Evolutionary conservation across 306 rosid species (phyloP).

Genomic region (Acacia melanoxylon): DNA sequence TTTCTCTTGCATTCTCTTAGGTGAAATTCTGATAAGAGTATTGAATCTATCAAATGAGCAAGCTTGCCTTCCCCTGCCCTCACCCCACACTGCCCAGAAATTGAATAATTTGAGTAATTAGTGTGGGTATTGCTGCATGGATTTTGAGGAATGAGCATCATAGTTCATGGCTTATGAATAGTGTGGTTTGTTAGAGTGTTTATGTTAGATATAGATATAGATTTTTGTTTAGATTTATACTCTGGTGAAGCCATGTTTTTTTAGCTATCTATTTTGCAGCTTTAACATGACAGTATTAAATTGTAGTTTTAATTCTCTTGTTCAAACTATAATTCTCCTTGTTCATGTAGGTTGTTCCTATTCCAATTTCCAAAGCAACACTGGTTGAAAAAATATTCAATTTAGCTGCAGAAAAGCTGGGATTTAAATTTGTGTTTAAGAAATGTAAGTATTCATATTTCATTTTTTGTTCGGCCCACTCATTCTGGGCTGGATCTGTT

Average conservation of each 20-base stretch:
- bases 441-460: conserved; percentile 51
- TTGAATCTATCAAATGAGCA: conserved; percentile 14
- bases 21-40: conserved; percentile 15
- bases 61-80: conserved; percentile 18
- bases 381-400: conserved; percentile 67
- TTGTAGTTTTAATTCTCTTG: conserved; percentile 15
- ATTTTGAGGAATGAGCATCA: background rate
- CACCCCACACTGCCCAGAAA: background rate
- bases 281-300: conserved; percentile 8
- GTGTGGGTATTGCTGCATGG: background rate
- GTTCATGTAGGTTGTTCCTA: conserved; percentile 74
- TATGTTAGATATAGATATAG: background rate
- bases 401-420: conserved; percentile 84
- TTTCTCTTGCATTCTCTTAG: conserved; percentile 16
- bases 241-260: conserved; percentile 4
- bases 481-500: conserved; percentile 16
- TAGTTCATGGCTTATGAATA: background rate
- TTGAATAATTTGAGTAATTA: conserved; percentile 23
- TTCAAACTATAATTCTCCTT: conserved; percentile 6
- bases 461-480: background rate
- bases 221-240: conserved; percentile 11
- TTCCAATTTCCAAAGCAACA: conserved; percentile 72
- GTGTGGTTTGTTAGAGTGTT: background rate
- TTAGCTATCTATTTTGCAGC: conserved; percentile 23
- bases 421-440: conserved; percentile 60